phyloP scores from a whole-genome alignment of 805 yeast species.

The Ogataea corticis region DNA sequence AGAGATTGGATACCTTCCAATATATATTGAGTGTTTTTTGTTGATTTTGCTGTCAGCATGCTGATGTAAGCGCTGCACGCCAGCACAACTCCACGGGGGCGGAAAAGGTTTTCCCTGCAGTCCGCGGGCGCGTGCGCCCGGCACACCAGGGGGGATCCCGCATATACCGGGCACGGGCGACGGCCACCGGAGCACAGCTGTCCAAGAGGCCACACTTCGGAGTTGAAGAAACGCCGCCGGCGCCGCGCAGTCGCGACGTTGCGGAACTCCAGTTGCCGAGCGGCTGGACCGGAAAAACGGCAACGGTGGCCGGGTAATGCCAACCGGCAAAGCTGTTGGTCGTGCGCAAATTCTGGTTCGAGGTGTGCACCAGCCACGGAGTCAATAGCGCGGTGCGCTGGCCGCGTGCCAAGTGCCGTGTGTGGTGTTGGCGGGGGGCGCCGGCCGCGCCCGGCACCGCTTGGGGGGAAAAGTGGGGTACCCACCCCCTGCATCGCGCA shows the following conservation, averaged over 20 bases:
- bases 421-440: neutral
- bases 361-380: no score
- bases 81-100: neutral
- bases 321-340: neutral
- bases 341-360: neutral
- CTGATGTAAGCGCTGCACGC: neutral
- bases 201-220: conserved; percentile 2
- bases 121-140: neutral
- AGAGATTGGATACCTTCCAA: neutral
- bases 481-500: neutral
- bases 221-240: neutral
- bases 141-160: neutral
- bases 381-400: no score
- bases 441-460: neutral
- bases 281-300: conserved; percentile 4
- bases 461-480: conserved; percentile 1
- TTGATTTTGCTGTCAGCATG: neutral
- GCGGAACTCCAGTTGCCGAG: conserved; percentile 3
- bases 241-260: conserved; percentile 2
- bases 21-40: neutral
- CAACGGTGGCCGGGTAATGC: neutral
- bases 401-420: no score
- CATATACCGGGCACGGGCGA: conserved; percentile 1
- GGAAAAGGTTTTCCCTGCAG: neutral
- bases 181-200: conserved; percentile 6